Percentiles rank a stretch among this genome's conserved stretches.
Conservation (phyloP, 345 rosid species). For the Pseudoturritis turrita region DNA sequence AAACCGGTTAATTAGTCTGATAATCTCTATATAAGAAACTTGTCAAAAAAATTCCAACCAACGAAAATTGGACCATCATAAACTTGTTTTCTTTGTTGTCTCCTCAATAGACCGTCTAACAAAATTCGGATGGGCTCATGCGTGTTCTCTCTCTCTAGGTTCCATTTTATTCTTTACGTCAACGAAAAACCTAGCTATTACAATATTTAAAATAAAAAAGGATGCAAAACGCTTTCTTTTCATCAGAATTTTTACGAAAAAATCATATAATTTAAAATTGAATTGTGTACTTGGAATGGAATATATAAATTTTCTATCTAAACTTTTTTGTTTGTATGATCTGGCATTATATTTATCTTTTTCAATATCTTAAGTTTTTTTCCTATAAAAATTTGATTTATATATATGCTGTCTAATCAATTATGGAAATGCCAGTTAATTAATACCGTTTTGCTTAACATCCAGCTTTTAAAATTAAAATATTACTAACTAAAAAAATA, state of each 20-base stretch:
- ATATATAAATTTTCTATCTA: neutral
- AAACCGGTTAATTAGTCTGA: too few species aligned
- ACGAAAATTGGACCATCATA: too few species aligned
- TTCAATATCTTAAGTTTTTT: neutral
- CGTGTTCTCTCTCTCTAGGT: neutral
- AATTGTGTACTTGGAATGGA: neutral
- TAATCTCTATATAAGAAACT: too few species aligned
- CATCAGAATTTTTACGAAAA: neutral
- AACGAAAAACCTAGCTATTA: neutral
- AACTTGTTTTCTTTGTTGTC: too few species aligned
- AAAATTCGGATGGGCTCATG: neutral
- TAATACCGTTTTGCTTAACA: neutral
- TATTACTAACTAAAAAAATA: too few species aligned
- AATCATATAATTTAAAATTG: too few species aligned
- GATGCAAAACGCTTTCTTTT: neutral
- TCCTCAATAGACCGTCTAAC: too few species aligned
- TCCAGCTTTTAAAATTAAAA: neutral
- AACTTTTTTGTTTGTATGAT: neutral
- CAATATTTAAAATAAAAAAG: too few species aligned
- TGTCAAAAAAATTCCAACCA: too few species aligned
- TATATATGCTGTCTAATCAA: neutral
- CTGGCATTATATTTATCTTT: neutral
- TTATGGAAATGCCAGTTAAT: neutral
- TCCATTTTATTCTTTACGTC: neutral
- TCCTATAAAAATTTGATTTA: neutral